Base-by-base conservation (phyloP, 805 yeast genomes). In the Ogataea methylovora region DNA sequence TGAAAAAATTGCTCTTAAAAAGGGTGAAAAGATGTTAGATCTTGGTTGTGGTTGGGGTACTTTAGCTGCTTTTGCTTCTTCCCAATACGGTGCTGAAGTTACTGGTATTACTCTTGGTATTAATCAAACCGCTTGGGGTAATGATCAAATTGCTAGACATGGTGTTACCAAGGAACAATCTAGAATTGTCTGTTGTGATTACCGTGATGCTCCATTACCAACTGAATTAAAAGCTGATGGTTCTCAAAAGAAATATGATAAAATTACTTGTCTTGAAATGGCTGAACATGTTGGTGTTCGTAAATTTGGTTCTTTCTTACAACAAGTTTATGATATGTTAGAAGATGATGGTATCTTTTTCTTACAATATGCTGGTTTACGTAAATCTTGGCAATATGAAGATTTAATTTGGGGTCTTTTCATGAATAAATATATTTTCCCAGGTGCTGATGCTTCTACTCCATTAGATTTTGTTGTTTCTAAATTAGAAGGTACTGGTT, bases 41-140 rank as follows among this genome's bases (percentile, higher is more conserved):
- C 64, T 86, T 39, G 96, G 96, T 42, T 86, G 95, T 62, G 96
- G 96, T 48, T 86, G 96, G 96, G 96, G 96, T 55, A 83, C 96
- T 33, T 70, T 88, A 54, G 86, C 94, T 30, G 70, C 90, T 21
- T 85, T 68, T 59, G 87, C 92, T 21, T 83, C 94, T 3, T 72
- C 78, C 42, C 77, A 80, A 54, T 79, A 80, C 51, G 94, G 88
- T 39, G 95, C 95, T 30, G 60, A 73, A 35, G 94, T 83, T 39
- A 86, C 95, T 36, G 96, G 95, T 65, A 66, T 86, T 49, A 86
- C 96, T 29, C 69, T 86, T 42, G 95, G 96, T 55, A 79, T 71
- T 55, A 86, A 86, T 67, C 96, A 86, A 67, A 86, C 95, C 47
- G 73, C 78, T 49, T 86, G 86, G 82, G 95, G 96, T 54, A 87